A percentile compares a stretch with the other conserved stretches of the same genome.
These are phyloP conservation scores for Periconia digitata DNA, from an alignment of 2,329 filamentous ascomycete species.

Conservation along the genomic window DNA sequence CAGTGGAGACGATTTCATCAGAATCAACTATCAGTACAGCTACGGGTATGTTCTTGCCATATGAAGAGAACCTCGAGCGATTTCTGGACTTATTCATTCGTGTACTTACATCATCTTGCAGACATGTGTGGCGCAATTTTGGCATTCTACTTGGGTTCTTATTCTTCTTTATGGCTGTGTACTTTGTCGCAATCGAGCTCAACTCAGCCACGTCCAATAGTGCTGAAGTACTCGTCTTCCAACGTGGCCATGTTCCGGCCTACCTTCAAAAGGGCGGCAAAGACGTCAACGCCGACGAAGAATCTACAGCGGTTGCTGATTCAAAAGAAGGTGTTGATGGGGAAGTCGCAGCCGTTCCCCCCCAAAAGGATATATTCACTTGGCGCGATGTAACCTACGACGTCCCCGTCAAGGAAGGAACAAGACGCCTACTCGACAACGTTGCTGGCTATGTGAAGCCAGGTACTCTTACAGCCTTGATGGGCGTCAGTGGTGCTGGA, in stretches of 20 bases:
- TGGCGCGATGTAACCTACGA: slow-evolving; percentile 39
- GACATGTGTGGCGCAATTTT: slow-evolving; percentile 61
- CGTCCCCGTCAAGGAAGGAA: slow-evolving; percentile 45
- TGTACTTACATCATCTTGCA: too few species aligned
- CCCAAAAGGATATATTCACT: slow-evolving; percentile 47
- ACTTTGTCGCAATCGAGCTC: slow-evolving; percentile 65
- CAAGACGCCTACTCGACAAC: slow-evolving; percentile 56
- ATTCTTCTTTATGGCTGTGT: slow-evolving; percentile 63
- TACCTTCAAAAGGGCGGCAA: slow-evolving; percentile 38
- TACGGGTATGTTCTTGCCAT: too few species aligned
- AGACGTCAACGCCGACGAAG: slow-evolving; percentile 37
- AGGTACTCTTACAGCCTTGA: slow-evolving; percentile 49
- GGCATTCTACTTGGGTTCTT: slow-evolving; percentile 68
- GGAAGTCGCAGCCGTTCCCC: slow-evolving; percentile 42
- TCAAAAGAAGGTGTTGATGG: slow-evolving; percentile 28
- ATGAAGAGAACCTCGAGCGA: too few species aligned
- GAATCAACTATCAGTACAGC: slow-evolving; percentile 35
- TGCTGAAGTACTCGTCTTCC: slow-evolving; percentile 70
- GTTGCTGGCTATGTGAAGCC: slow-evolving; percentile 59
- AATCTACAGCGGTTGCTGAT: slow-evolving; percentile 28
- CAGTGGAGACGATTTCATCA: slow-evolving; percentile 42
- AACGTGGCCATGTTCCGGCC: slow-evolving; percentile 46
- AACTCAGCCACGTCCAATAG: slow-evolving; percentile 65
- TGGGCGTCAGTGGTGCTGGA: slow-evolving; percentile 43
- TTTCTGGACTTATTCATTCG: too few species aligned